Conservation (phyloP, 495 filamentous ascomycete species). For the Glarea lozoyensis region DNA sequence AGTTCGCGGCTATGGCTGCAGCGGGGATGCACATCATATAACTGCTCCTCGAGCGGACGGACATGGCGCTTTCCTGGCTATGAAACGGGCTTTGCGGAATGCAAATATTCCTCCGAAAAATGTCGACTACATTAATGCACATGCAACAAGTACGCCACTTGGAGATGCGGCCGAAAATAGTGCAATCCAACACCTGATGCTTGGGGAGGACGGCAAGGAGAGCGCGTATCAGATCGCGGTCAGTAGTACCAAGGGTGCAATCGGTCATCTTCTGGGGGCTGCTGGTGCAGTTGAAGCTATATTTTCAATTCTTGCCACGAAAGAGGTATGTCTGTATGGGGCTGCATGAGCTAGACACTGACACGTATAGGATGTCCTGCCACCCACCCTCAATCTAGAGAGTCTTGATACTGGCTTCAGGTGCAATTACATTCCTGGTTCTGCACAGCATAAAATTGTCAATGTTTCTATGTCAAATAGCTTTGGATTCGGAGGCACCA, state of each 20-base stretch:
- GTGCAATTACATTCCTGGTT: slow-evolving; percentile 78
- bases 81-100: slow-evolving; percentile 73
- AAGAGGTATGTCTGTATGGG: slow-evolving; percentile 20
- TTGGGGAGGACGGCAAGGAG: slow-evolving; percentile 57
- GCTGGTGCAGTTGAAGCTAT: slow-evolving; percentile 84
- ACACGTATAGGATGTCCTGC: slow-evolving; percentile 56
- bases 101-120: slow-evolving; percentile 55
- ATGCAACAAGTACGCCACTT: slow-evolving; percentile 78
- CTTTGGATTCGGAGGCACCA: slow-evolving; percentile 97
- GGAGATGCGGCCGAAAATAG: slow-evolving; percentile 84
- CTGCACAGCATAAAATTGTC: slow-evolving; percentile 60
- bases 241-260: slow-evolving; percentile 88
- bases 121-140: slow-evolving; percentile 92
- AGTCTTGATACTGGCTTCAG: slow-evolving; percentile 59
- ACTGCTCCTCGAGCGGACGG: slow-evolving; percentile 81
- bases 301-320: slow-evolving; percentile 69
- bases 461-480: slow-evolving; percentile 83
- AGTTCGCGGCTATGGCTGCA: slow-evolving; percentile 77
- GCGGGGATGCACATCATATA: slow-evolving; percentile 84
- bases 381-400: slow-evolving; percentile 80
- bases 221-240: slow-evolving; percentile 63
- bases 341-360: slow-evolving; percentile 17
- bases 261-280: slow-evolving; percentile 87
- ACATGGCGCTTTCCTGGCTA: slow-evolving; percentile 68
- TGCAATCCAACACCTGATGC: slow-evolving; percentile 71